These are phyloP conservation scores for Fragaria vesca DNA, from an alignment of 306 rosid genomes.

Conservation along the genomic window DNA sequence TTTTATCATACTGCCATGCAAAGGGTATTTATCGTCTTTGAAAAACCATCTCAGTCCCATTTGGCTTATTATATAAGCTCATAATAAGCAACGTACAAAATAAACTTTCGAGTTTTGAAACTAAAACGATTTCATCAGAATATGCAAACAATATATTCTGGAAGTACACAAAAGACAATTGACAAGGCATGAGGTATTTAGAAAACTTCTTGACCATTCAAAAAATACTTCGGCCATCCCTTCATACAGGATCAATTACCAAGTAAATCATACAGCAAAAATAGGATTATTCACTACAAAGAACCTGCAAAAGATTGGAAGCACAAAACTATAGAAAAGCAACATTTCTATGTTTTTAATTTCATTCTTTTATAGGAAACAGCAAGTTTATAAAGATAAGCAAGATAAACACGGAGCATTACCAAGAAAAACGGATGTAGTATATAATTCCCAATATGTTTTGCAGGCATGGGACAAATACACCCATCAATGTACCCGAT, in stretches of 20 bases:
- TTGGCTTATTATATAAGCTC: not conserved
- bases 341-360: not conserved
- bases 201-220: not conserved
- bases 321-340: not conserved
- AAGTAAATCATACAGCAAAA: not conserved
- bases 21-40: not conserved
- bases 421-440: constrained; percentile 98
- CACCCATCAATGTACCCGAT: constrained; percentile 97
- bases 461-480: constrained; percentile 91
- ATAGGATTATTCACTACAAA: not conserved
- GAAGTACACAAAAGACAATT: not conserved
- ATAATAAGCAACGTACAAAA: not conserved
- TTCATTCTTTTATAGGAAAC: not conserved
- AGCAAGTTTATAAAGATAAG: not conserved
- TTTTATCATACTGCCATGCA: not conserved
- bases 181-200: not conserved
- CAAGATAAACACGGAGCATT: constrained; percentile 26
- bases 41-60: not conserved
- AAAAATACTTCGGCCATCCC: not conserved
- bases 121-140: not conserved
- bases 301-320: not conserved
- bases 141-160: not conserved
- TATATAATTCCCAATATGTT: constrained; percentile 98
- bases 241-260: not conserved
- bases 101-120: not conserved